Base-by-base conservation (phyloP, 225 moss, liverwort and hornwort species). In the Marchantia paleacea region DNA sequence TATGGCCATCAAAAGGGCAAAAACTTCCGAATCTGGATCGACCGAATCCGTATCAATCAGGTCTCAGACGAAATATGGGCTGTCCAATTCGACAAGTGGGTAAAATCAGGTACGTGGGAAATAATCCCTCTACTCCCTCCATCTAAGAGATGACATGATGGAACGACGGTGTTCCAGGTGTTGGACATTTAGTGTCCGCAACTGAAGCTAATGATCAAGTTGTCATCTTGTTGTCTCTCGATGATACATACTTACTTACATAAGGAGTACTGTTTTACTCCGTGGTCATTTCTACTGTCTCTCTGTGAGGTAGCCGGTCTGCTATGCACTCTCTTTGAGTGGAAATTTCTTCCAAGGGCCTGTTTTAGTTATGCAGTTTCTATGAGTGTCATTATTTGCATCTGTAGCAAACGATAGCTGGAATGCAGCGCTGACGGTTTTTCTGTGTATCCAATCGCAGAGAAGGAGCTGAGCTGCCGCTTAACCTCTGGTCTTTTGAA, bases 81-180 rank as follows among this genome's bases (percentile, higher is more conserved):
- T 84, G 95, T 91, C 25, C 88, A 71, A 60, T 99, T 87, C 65
- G 91, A 99, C 84, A 95, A 91, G 72, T 95, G 95, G 99, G 85
- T 91, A 69, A 91, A 84, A 86, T 86, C 87, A 89, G 89, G 92
- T 90, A 79, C 69, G 55, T 6, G 7, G 9, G 49, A 10, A 47
- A 71, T n/a, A 49, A 2, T 10, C 7, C 49, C 71, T n/a, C 39
- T 71, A 10, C 71, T 50, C 19, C 22, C 51, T n/a, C 39, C 39
- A 39, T 39, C 39, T 5, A 2, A 2, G 16, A 19, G n/a, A 24
- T 7, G n/a, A 24, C 8, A 24, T 24, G n/a, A 62, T 24, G 8
- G 58, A 58, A 58, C 0, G 8, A 16, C 24, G 62, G n/a, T 62
- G 4, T 62, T 9, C 24, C 16, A 62, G 62, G n/a, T 62, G n/a